A percentile compares a stretch with the other conserved stretches of the same genome.
These are phyloP conservation scores for Curvularia lunata DNA, from an alignment of 2,329 filamentous ascomycete species.

Conservation along the genomic window DNA sequence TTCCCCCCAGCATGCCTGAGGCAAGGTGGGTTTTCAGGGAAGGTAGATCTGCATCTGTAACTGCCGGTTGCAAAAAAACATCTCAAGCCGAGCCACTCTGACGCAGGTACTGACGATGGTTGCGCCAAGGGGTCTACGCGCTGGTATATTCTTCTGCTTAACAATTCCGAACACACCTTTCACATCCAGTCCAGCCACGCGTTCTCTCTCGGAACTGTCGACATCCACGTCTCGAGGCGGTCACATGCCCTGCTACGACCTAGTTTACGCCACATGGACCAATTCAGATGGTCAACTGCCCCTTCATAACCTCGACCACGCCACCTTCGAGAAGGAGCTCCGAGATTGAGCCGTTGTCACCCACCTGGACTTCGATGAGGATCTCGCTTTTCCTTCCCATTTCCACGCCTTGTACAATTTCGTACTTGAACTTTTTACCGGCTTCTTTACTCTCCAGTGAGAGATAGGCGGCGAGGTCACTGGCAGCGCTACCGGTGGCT, in stretches of 20 bases:
- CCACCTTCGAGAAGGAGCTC: slow-evolving; percentile 53
- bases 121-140: not conserved
- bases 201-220: slow-evolving; percentile 5
- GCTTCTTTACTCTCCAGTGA: slow-evolving; percentile 50
- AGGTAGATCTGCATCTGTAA: slow-evolving; percentile 19
- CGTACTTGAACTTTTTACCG: slow-evolving; percentile 47
- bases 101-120: slow-evolving; percentile 6
- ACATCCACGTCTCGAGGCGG: slow-evolving; percentile 24
- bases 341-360: slow-evolving; percentile 46
- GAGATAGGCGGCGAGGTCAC: slow-evolving; percentile 54
- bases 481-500: slow-evolving; percentile 59
- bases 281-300: slow-evolving; percentile 36
- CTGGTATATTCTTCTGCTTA: slow-evolving; percentile 1
- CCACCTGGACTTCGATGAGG: slow-evolving; percentile 54
- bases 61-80: slow-evolving; percentile 10
- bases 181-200: slow-evolving; percentile 1
- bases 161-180: not conserved
- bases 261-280: slow-evolving; percentile 54
- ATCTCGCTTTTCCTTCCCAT: slow-evolving; percentile 60
- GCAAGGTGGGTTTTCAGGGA: slow-evolving; percentile 14
- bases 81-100: slow-evolving; percentile 9
- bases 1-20: slow-evolving; percentile 14
- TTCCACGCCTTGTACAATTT: slow-evolving; percentile 59
- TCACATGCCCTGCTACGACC: slow-evolving; percentile 46
- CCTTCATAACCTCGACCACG: slow-evolving; percentile 52